Evolutionary conservation across 345 rosid species (phyloP).

Genomic region (Erodium maritimum): DNA sequence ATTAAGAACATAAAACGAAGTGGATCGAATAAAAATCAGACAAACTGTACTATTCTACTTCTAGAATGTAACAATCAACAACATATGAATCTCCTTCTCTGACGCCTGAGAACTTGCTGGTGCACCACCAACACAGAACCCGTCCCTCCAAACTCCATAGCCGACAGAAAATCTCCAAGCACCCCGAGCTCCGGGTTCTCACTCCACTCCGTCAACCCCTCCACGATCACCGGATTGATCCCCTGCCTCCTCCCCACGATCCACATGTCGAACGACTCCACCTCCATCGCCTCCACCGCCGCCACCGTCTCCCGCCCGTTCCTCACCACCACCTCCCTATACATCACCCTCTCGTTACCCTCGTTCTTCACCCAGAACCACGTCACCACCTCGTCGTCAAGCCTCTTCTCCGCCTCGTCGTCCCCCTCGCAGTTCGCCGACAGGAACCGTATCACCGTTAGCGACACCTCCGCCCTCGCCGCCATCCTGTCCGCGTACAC

Average conservation of each 20-base stretch:
- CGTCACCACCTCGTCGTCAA: slow-evolving; percentile 62
- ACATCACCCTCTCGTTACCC: slow-evolving; percentile 34
- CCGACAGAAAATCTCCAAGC: slow-evolving; percentile 49
- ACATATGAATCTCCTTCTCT: not conserved
- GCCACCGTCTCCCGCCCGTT: slow-evolving; percentile 57
- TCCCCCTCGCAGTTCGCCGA: slow-evolving; percentile 39
- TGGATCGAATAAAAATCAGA: no score
- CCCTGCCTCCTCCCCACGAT: slow-evolving; percentile 62
- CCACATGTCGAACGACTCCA: slow-evolving; percentile 46
- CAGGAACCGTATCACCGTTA: slow-evolving; percentile 47
- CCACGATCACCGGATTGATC: slow-evolving; percentile 40
- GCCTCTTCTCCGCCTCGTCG: slow-evolving; percentile 53
- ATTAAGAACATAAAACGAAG: no score
- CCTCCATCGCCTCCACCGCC: slow-evolving; percentile 45
- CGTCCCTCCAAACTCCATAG: slow-evolving; percentile 26
- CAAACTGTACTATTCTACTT: no score
- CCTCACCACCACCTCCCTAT: slow-evolving; percentile 50
- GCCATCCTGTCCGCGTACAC: slow-evolving; percentile 46
- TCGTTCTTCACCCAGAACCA: slow-evolving; percentile 76
- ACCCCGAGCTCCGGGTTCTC: slow-evolving; percentile 43
- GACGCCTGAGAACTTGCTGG: slow-evolving; percentile 45
- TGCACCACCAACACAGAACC: slow-evolving; percentile 69
- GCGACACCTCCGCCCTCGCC: slow-evolving; percentile 24
- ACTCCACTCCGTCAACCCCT: slow-evolving; percentile 54
- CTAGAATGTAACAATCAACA: no score